Evolutionary conservation across 768 basidiomycete species (phyloP), one percentile per base, ranked within the genome.

Genomic region (Tylopilus balloui): DNA sequence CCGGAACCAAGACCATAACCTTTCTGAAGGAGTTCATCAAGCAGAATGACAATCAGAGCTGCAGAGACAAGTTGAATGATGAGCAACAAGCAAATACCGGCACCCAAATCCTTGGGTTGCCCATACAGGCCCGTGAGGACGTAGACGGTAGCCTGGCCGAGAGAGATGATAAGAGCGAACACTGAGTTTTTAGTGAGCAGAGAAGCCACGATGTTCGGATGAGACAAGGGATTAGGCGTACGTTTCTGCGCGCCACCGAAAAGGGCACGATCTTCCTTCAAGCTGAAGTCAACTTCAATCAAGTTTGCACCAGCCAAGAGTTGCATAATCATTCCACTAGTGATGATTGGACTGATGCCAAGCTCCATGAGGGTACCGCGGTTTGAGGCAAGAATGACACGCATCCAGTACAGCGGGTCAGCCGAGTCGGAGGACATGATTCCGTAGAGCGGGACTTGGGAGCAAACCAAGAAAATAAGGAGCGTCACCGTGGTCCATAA

Each of bases 321-420:
- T 71, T 99, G 96, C 91, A 99, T 98, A 70, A 97, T 99, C 95
- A 97, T 98, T 63, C 96, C 96, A 44, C 88, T 90, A 10, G 96
- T 99, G 67, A 98, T 83, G 65, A 98, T 96, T 34, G 96, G 96
- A 24, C 85, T 94, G 61, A 98, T 98, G 52, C 96, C 95, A 53
- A 99, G 83, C 72, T 99, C 96, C 96, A 99, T 99, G 53, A 98
- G 85, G 1, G 96, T 98, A 55, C 96, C 96, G 52, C 95, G 83
- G 75, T 98, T 98, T 7, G 92, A 96, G 20, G 96, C 95, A 52
- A 99, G 82, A 73, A 99, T 98, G 74, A 95, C 95, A 72, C 95
- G 90, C 88, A 97, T 93, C 96, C 95, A 98, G 76, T 96, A 97
- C 36, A 99, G 83, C 13, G 96, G 96, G 74, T 99, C 95, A 47